phyloP scores from a whole-genome alignment of 1,284 basidiomycete genomes.

The Cryptococcus sp. region DNA sequence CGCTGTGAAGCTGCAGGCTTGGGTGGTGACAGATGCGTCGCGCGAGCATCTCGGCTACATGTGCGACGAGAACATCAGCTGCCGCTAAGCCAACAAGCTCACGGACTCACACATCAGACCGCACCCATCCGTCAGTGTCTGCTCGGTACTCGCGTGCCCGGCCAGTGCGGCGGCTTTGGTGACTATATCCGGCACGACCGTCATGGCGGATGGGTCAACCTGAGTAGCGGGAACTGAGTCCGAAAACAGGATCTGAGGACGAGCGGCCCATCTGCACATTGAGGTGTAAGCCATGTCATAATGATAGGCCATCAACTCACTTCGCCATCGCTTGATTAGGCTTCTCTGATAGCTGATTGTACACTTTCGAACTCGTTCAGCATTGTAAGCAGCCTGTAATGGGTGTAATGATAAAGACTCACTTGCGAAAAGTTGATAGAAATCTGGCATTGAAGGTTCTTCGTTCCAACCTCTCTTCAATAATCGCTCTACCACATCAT shows the following conservation, averaged over 20 bases:
- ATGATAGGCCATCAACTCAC: constrained; percentile 14
- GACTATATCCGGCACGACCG: constrained; percentile 32
- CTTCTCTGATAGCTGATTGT: constrained; percentile 36
- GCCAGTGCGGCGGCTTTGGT: neutral
- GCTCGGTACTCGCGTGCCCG: constrained; percentile 16
- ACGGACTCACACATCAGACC: constrained; percentile 42
- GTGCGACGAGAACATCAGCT: neutral
- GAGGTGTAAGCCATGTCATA: neutral
- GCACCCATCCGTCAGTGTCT: constrained; percentile 44
- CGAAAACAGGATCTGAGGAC: constrained; percentile 38
- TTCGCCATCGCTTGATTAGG: constrained; percentile 45
- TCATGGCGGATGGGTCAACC: constrained; percentile 16
- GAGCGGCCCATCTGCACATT: constrained; percentile 32
- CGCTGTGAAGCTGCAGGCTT: constrained; percentile 14
- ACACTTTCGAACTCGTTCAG: constrained; percentile 20
- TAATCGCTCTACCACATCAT: constrained; percentile 12
- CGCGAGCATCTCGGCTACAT: constrained; percentile 31
- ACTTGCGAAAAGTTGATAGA: constrained; percentile 24
- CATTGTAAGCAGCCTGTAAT: neutral
- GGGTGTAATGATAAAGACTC: constrained; percentile 1
- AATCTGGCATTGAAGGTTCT: constrained; percentile 18
- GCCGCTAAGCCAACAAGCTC: neutral
- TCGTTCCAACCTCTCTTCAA: neutral
- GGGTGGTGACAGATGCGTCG: constrained; percentile 22
- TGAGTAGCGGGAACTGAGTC: constrained; percentile 34